A percentile compares a stretch with the other conserved stretches of the same genome.
These are phyloP conservation scores for Oryza brachyantha DNA, from an alignment of 176 grass and related monocot species.

Conservation along the genomic window DNA sequence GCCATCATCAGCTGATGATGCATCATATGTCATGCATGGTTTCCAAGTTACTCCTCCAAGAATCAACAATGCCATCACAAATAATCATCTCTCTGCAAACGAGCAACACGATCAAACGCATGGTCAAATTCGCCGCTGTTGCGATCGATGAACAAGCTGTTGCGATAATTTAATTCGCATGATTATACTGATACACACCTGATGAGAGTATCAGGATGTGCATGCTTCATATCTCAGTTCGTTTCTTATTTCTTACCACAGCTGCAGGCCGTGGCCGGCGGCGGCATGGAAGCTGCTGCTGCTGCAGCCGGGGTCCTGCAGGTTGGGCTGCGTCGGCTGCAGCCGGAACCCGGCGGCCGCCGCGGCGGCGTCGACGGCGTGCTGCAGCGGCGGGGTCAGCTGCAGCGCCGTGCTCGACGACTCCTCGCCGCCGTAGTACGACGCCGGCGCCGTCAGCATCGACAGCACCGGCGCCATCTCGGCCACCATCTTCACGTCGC, in stretches of 20 bases:
- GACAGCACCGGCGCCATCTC: slow-evolving; percentile 39
- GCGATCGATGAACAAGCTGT: neutral
- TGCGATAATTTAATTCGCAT: too few species aligned
- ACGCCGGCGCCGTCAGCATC: slow-evolving; percentile 45
- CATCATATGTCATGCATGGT: neutral
- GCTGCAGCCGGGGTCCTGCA: slow-evolving; percentile 59
- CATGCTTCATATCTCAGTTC: too few species aligned
- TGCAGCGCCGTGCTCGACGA: slow-evolving; percentile 62
- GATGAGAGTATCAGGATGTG: neutral
- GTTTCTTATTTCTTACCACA: slow-evolving; percentile 69
- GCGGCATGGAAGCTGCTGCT: slow-evolving; percentile 42
- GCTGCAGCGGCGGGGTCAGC: slow-evolving; percentile 50
- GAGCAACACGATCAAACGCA: neutral
- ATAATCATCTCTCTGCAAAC: neutral
- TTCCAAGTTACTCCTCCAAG: neutral
- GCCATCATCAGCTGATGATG: neutral
- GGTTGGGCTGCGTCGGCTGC: slow-evolving; percentile 84
- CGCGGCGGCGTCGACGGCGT: slow-evolving; percentile 38
- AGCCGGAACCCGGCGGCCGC: slow-evolving; percentile 47
- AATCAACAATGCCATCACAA: neutral
- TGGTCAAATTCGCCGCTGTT: neutral
- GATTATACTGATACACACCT: slow-evolving; percentile 23
- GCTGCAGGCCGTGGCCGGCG: slow-evolving; percentile 65
- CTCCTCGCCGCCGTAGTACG: slow-evolving; percentile 40
- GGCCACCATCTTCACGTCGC: slow-evolving; percentile 43